Conservation (phyloP, 345 rosid genomes). For the Populus alba region DNA sequence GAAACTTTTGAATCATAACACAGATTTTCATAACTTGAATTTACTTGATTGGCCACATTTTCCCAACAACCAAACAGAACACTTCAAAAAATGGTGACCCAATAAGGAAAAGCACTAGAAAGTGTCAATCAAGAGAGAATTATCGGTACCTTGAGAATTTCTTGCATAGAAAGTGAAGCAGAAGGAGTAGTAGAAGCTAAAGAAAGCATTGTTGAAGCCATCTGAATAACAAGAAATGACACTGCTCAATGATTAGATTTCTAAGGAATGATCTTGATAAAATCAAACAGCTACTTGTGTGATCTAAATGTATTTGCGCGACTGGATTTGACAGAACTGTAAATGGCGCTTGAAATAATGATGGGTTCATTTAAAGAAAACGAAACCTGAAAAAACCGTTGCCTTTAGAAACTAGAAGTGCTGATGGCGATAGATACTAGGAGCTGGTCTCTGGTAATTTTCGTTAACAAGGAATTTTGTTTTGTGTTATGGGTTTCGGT, state of each 20-base stretch:
- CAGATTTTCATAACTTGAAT: neutral
- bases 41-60: neutral
- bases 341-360: neutral
- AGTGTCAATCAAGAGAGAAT: neutral
- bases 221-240: conserved; percentile 19
- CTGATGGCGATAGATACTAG: neutral
- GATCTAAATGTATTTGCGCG: neutral
- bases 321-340: neutral
- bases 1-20: neutral
- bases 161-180: conserved; percentile 47
- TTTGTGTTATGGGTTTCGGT: neutral
- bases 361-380: neutral
- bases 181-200: conserved; percentile 48
- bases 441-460: neutral
- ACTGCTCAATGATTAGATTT: neutral
- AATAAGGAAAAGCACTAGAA: neutral
- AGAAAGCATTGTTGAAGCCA: conserved; percentile 71
- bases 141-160: conserved; percentile 50
- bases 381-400: neutral
- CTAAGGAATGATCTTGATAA: neutral
- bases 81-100: neutral
- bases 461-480: neutral
- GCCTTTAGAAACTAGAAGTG: too few species aligned
- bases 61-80: neutral
- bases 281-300: neutral